phyloP scores from a whole-genome alignment of 1,139 yeast species.

The Yamadazyma songkhlaensis region DNA sequence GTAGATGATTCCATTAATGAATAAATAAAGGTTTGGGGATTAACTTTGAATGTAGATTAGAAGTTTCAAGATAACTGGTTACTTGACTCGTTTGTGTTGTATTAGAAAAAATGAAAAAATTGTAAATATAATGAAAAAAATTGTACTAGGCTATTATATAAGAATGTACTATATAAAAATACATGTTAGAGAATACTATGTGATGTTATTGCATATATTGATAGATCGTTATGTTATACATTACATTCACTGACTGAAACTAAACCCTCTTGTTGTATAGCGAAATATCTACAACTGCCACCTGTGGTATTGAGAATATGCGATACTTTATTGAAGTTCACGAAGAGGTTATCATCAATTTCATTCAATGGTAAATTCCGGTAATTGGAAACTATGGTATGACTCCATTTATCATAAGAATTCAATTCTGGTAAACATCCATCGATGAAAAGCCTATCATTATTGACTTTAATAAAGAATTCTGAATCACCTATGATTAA shows the following conservation, averaged over 20 bases:
- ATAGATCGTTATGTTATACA: too few relatives aligned
- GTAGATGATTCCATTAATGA: conserved; percentile 10
- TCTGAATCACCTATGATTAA: background rate
- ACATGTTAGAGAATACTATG: too few relatives aligned
- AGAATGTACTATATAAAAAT: too few relatives aligned
- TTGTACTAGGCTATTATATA: too few relatives aligned
- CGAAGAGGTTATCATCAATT: conserved; percentile 15
- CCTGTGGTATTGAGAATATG: conserved; percentile 2
- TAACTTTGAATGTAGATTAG: too few relatives aligned
- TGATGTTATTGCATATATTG: too few relatives aligned
- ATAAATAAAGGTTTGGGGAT: background rate
- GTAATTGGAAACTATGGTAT: conserved; percentile 31
- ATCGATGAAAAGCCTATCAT: conserved; percentile 23
- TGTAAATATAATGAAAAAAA: too few relatives aligned
- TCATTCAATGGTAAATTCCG: conserved; percentile 16
- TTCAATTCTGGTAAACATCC: conserved; percentile 40
- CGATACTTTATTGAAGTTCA: conserved; percentile 15
- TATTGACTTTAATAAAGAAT: background rate
- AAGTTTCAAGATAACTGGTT: too few relatives aligned
- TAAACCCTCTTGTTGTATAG: conserved; percentile 35
- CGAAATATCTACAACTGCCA: conserved; percentile 23
- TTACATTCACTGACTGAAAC: conserved; percentile 13
- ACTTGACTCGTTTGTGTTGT: too few relatives aligned
- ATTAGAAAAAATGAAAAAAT: too few relatives aligned
- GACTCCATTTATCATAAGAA: conserved; percentile 41